Evolutionary conservation across 2,329 filamentous ascomycete species (phyloP), one percentile per base, ranked within the genome.

Genomic region (Aspergillus sojae): DNA sequence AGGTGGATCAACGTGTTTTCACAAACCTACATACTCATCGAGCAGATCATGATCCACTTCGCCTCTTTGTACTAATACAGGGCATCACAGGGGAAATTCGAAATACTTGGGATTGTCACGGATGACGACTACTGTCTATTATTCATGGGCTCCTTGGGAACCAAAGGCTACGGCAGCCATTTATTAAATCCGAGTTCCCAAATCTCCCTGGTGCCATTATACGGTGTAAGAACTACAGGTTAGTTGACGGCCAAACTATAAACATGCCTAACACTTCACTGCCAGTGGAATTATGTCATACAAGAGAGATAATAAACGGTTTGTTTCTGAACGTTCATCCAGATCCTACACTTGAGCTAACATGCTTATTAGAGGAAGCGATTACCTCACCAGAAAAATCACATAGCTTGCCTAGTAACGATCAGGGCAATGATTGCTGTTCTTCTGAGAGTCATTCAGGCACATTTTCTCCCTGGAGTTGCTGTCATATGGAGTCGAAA

Each of bases 401-500:
- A 12, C 3, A 26, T 48, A 28, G 45, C 45, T 28, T 48, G 10
- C 14, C 45, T 28, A 16, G 23, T 26, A 48, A 16, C n/a, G 23
- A 23, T 19, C 45, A 28, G 28, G 45, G 23, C 5, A 6, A 48
- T 48, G 45, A 23, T 14, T 26, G 14, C 23, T 3, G 14, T 48
- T 16, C 23, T 7, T 26, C 45, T 19, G 21, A 48, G 5, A 28
- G 45, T 28, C 23, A 26, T 28, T 28, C 45, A 26, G 28, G 45
- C 7, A 48, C 45, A 21, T 26, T 4, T 23, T 48, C 23, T 48
- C 23, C 11, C 23, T 16, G 23, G 45, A 16, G 23, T 28, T 48
- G 12, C 45, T 73, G 74, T n/a, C 70, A 65, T n/a, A 66, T 77
- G 32, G 72, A 73, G 19, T 77, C 76, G 11, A 78, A 78, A 62